phyloP scores from a whole-genome alignment of 768 basidiomycete genomes.

The Tricholoma furcatifolium region DNA sequence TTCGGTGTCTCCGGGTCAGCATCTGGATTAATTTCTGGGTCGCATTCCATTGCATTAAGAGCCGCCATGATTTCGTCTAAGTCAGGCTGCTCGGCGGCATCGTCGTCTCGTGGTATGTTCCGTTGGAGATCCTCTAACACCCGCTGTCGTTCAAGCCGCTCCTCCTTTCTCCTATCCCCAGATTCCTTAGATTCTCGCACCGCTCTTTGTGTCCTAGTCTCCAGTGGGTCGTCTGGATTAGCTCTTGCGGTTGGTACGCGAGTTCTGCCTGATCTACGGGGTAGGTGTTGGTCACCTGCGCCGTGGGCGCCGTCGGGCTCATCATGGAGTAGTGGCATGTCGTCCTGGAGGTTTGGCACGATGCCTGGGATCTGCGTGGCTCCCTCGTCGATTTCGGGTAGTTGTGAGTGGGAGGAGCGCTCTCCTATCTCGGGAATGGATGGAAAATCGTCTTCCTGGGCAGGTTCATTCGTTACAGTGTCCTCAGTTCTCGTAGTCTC shows the following conservation, averaged over 20 bases:
- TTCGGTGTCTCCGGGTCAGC: constrained; percentile 2
- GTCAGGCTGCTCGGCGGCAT: neutral
- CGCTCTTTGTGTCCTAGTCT: neutral
- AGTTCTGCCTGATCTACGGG: neutral
- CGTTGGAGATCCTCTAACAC: neutral
- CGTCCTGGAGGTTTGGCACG: too few species aligned
- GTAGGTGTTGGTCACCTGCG: neutral
- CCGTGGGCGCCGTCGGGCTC: neutral
- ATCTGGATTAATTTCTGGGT: too few species aligned
- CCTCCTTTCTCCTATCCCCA: neutral
- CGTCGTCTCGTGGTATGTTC: neutral
- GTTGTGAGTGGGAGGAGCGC: too few species aligned
- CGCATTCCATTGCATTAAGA: too few species aligned
- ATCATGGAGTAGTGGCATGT: too few species aligned
- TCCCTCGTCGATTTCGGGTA: too few species aligned
- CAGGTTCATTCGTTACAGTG: too few species aligned
- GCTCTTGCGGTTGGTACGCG: neutral
- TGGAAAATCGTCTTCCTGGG: too few species aligned
- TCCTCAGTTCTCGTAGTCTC: constrained; percentile 23
- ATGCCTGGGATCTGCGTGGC: too few species aligned
- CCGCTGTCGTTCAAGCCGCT: neutral
- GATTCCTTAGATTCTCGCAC: constrained; percentile 2
- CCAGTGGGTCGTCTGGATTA: neutral
- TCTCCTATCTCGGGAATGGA: too few species aligned
- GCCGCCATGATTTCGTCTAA: neutral